Evolutionary conservation across 2,329 filamentous ascomycete genomes (phyloP), one percentile per base, ranked within the genome.

Genomic region (Cordyceps tenuipes): DNA sequence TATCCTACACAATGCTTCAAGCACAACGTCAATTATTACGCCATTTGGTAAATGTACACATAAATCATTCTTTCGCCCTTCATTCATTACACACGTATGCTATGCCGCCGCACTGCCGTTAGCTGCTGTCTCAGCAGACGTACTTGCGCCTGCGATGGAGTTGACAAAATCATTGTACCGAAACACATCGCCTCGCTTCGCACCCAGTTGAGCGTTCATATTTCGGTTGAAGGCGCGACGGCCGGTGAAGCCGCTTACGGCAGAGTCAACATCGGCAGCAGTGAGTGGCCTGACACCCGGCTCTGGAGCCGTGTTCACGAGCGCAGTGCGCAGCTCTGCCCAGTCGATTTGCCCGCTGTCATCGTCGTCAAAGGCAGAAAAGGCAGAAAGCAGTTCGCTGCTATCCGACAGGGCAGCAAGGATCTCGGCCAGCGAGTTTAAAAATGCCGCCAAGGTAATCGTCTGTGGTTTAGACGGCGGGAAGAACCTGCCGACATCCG

Each of bases 301-400:
- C 65, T 96, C 91, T 0, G 91, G 90, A 0, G 86, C 85, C 0
- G 91, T 96, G 65, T 91, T 83, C 46, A 97, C 74, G 49, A 99
- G 73, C 0, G 93, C 91, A 66, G 94, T 90, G 50, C 89, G 85
- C 63, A 99, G 75, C 72, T 96, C 91, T 0, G 77, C 82, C 21
- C 96, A 76, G 69, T 97, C 91, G 44, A 97, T 85, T 73, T 97
- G 91, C 3, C 94, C 94, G 67, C 89, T 94, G 71, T 99, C 94
- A 64, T 96, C 91, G 63, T 96, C 90, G 69, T 99, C 94, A 70
- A 97, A 97, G 0, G 94, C 94, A 2, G 91, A 91, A 66, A 99
- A 93, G 0, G 94, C 94, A 1, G 91, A 93, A 21, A 91, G 77
- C 10, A 99, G 81, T 70, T 99, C 94, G 17, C 85, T 82, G 23